Conservation (phyloP, 2,329 filamentous ascomycete genomes). For the Fusarium irregulare region DNA sequence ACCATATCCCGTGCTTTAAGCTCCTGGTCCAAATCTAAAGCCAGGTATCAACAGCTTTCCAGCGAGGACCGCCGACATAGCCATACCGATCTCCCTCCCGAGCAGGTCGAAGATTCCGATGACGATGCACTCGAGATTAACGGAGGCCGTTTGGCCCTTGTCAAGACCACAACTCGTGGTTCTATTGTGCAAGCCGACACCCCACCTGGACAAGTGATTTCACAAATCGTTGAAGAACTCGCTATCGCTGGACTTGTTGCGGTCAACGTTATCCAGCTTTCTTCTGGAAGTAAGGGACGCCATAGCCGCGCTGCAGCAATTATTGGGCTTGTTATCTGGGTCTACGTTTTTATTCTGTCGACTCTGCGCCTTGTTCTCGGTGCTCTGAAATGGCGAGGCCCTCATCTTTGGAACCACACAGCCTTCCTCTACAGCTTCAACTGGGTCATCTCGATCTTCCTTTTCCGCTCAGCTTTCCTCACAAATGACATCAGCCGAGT, state of each 20-base stretch:
- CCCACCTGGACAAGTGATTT: conserved; percentile 76
- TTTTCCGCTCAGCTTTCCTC: conserved; percentile 88
- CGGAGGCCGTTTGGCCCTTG: conserved; percentile 67
- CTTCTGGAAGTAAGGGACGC: conserved; percentile 68
- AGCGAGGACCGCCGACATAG: conserved; percentile 56
- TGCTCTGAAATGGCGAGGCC: conserved; percentile 73
- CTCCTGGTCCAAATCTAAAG: conserved; percentile 62
- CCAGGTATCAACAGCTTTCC: conserved; percentile 65
- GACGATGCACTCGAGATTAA: conserved; percentile 69
- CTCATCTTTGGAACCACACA: conserved; percentile 92
- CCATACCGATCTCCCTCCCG: conserved; percentile 65
- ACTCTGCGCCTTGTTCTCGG: conserved; percentile 76
- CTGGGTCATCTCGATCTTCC: conserved; percentile 80
- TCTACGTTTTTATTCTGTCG: conserved; percentile 81
- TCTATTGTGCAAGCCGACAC: conserved; percentile 78
- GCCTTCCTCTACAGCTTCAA: conserved; percentile 83
- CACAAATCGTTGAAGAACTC: conserved; percentile 79
- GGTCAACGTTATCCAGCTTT: conserved; percentile 73
- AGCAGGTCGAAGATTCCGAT: conserved; percentile 59
- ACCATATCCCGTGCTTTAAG: conserved; percentile 63
- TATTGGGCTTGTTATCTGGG: conserved; percentile 78
- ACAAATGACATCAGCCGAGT: conserved; percentile 73
- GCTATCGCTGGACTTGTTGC: conserved; percentile 78
- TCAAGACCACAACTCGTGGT: conserved; percentile 70
- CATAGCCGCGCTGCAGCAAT: conserved; percentile 70